Evolutionary conservation across 2,329 filamentous ascomycete genomes (phyloP).

Genomic region (Diaporthe sp.): DNA sequence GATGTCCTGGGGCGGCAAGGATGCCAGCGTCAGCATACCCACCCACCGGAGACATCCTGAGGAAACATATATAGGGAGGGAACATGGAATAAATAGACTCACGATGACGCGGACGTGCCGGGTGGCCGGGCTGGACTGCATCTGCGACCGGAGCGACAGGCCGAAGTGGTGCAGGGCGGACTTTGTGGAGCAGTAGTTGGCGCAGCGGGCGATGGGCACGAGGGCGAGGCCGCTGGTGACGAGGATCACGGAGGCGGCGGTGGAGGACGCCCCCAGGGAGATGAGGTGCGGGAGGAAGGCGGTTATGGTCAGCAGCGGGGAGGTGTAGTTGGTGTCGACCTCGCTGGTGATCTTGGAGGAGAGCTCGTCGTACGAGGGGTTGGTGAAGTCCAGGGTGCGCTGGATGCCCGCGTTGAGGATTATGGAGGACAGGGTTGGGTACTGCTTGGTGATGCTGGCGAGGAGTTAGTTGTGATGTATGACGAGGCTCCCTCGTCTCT

Average conservation of each 20-base stretch:
- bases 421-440: constrained; percentile 68
- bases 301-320: constrained; percentile 59
- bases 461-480: neutral
- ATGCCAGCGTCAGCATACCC: neutral
- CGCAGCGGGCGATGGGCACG: constrained; percentile 59
- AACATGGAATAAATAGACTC: neutral
- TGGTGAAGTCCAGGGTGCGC: constrained; percentile 59
- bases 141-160: constrained; percentile 48
- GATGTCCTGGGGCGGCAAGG: constrained; percentile 50
- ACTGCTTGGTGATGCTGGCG: constrained; percentile 50
- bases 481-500: neutral
- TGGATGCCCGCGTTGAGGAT: constrained; percentile 72
- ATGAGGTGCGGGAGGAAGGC: constrained; percentile 61
- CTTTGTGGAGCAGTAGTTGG: constrained; percentile 68
- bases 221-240: constrained; percentile 61
- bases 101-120: constrained; percentile 57
- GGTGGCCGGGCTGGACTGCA: constrained; percentile 44
- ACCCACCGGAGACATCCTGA: too few species aligned
- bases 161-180: constrained; percentile 64
- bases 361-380: constrained; percentile 50
- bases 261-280: constrained; percentile 32
- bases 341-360: constrained; percentile 54
- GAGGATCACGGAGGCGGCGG: constrained; percentile 48
- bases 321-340: constrained; percentile 62
- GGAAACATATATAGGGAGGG: neutral